These are phyloP conservation scores for Cymbidium sinense DNA, from an alignment of 106 monocot genomes.

Conservation along the genomic window DNA sequence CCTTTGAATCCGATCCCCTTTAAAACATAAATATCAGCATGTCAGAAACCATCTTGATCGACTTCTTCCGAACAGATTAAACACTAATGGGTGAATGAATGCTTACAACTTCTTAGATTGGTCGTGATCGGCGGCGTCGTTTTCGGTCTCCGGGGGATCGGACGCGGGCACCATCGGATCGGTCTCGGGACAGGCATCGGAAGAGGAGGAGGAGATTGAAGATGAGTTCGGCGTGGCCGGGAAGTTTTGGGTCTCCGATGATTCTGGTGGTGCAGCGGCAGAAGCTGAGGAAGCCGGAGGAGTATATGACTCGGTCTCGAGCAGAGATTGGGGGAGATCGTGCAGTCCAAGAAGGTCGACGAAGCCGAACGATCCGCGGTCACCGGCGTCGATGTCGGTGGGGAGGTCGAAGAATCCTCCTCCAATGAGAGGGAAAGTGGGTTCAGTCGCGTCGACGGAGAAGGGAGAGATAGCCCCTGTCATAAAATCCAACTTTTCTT, in stretches of 20 bases:
- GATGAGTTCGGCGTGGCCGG: constrained; percentile 43
- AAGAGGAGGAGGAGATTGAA: constrained; percentile 36
- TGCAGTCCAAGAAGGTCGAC: constrained; percentile 40
- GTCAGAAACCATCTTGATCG: too few relatives aligned
- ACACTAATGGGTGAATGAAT: background rate
- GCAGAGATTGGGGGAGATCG: constrained; percentile 13
- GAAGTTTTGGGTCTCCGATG: constrained; percentile 10
- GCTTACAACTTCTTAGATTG: background rate
- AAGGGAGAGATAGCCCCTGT: constrained; percentile 12
- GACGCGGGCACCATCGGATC: background rate
- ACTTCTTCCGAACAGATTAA: background rate
- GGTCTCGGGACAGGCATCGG: constrained; percentile 8
- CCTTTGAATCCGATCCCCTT: background rate
- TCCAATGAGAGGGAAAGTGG: background rate
- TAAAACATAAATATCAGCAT: background rate
- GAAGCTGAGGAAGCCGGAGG: background rate
- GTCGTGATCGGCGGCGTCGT: background rate
- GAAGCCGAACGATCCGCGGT: constrained; percentile 26
- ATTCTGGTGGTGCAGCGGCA: background rate
- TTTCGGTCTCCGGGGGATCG: background rate
- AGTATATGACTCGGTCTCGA: constrained; percentile 3
- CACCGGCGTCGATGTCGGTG: background rate
- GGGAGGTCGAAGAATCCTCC: constrained; percentile 9
- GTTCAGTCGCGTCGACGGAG: background rate
- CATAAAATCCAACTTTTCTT: constrained; percentile 24